Percentiles rank a stretch among this genome's conserved stretches.
These are phyloP conservation scores for Vaccinium macrocarpon DNA, from an alignment of 148 eudicot genomes.

Conservation along the genomic window DNA sequence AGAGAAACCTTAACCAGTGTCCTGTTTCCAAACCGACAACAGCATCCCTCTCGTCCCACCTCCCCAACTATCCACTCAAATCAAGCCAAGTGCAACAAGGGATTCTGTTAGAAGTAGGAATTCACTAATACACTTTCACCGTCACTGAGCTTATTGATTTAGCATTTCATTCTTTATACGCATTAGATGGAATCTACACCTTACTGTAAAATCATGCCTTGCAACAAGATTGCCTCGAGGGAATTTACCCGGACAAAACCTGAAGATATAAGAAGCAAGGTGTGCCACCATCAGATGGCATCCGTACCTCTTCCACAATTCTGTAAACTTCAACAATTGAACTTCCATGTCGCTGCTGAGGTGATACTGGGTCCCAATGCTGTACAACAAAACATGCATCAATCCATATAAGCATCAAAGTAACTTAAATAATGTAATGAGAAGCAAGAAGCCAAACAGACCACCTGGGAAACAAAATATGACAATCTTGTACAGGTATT, in stretches of 20 bases:
- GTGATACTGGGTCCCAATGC: slow-evolving; percentile 89
- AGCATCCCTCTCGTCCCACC: neutral
- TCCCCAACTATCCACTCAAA: neutral
- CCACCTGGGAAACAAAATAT: neutral
- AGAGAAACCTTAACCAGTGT: neutral
- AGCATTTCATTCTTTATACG: neutral
- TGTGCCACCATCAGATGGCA: slow-evolving; percentile 13
- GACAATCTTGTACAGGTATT: neutral
- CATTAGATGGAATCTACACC: neutral
- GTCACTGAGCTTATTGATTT: neutral
- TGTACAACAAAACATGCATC: slow-evolving; percentile 29
- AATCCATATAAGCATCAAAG: slow-evolving; percentile 8
- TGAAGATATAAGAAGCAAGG: neutral
- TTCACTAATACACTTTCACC: neutral
- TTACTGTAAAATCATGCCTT: neutral
- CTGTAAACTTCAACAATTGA: slow-evolving; percentile 98
- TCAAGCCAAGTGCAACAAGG: neutral
- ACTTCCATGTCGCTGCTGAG: slow-evolving; percentile 94
- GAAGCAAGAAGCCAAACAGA: neutral
- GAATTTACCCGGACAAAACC: neutral
- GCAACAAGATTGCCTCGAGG: neutral
- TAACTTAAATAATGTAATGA: slow-evolving; percentile 8
- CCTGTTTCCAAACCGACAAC: neutral
- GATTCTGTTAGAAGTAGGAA: neutral
- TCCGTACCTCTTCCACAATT: slow-evolving; percentile 90